Conservation (phyloP, 2,329 filamentous ascomycete genomes). For the Ceratocystis cubensis region DNA sequence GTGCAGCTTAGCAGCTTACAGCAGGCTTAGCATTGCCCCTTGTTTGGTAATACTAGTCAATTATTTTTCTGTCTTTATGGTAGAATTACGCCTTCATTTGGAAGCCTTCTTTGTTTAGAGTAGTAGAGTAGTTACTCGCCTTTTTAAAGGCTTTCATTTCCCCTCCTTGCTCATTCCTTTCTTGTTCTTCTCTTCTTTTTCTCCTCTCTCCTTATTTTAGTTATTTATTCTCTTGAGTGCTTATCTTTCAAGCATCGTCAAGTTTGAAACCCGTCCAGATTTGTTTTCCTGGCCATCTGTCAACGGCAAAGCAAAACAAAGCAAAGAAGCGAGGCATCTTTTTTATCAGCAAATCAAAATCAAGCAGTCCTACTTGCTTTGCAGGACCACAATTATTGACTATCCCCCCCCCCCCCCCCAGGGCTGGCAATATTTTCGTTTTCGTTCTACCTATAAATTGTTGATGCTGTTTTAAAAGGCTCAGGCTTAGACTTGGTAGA, state of each 20-base stretch:
- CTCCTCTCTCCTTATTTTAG: background rate
- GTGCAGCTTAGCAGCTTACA: background rate
- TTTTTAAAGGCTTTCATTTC: background rate
- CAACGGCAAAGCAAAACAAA: background rate
- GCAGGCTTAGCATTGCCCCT: background rate
- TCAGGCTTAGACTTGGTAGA: too few relatives aligned
- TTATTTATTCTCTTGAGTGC: background rate
- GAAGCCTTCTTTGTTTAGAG: background rate
- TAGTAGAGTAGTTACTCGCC: background rate
- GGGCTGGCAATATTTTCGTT: too few relatives aligned
- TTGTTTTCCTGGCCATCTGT: background rate
- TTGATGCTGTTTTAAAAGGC: too few relatives aligned
- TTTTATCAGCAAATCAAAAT: background rate
- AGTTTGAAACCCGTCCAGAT: background rate
- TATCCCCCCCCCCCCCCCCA: too few relatives aligned
- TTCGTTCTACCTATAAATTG: too few relatives aligned
- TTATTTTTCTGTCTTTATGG: background rate
- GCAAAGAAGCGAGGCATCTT: background rate
- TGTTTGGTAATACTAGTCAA: background rate
- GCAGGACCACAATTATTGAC: background rate
- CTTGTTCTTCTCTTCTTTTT: background rate
- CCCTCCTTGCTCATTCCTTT: background rate
- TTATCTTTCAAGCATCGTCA: background rate
- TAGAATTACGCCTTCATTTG: slow-evolving; percentile 1
- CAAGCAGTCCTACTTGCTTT: background rate